These are phyloP conservation scores for Ophiosphaerella korrae DNA, from an alignment of 2,329 filamentous ascomycete species.

Conservation along the genomic window DNA sequence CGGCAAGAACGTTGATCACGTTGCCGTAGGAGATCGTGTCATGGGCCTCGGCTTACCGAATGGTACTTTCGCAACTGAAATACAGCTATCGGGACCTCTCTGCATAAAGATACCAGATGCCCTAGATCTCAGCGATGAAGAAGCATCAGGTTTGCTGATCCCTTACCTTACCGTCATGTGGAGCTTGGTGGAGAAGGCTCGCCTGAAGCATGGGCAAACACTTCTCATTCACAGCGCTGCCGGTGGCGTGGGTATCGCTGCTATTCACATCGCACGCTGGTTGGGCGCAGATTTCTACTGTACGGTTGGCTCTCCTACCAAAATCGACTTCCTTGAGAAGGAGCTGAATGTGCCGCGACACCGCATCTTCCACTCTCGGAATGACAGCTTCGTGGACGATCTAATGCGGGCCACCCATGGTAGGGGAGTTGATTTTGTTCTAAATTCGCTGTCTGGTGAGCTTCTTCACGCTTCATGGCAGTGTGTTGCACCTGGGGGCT, in stretches of 20 bases:
- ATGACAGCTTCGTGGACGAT: conserved; percentile 2
- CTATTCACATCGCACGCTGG: conserved; percentile 19
- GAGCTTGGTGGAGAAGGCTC: too few species aligned
- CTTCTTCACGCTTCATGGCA: conserved; percentile 38
- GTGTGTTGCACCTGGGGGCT: conserved; percentile 46
- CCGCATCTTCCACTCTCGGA: conserved; percentile 41
- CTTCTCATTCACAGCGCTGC: conserved; percentile 26
- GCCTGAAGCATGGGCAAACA: neutral
- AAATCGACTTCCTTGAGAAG: conserved; percentile 19
- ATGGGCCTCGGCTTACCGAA: neutral
- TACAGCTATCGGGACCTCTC: too few species aligned
- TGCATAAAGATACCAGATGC: too few species aligned
- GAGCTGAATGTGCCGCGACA: conserved; percentile 24
- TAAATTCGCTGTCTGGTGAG: conserved; percentile 38
- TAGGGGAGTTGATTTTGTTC: conserved; percentile 41
- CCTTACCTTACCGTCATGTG: too few species aligned
- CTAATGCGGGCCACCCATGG: conserved; percentile 12
- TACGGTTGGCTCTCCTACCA: conserved; percentile 25
- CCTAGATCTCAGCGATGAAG: too few species aligned
- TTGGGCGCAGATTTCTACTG: conserved; percentile 30
- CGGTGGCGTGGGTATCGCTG: conserved; percentile 26
- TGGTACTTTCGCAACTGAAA: too few species aligned
- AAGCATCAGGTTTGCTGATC: too few species aligned
- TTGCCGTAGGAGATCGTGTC: neutral
- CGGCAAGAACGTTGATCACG: neutral